phyloP scores from a whole-genome alignment of 2,329 filamentous ascomycete species.

The Stagonosporopsis vannaccii region DNA sequence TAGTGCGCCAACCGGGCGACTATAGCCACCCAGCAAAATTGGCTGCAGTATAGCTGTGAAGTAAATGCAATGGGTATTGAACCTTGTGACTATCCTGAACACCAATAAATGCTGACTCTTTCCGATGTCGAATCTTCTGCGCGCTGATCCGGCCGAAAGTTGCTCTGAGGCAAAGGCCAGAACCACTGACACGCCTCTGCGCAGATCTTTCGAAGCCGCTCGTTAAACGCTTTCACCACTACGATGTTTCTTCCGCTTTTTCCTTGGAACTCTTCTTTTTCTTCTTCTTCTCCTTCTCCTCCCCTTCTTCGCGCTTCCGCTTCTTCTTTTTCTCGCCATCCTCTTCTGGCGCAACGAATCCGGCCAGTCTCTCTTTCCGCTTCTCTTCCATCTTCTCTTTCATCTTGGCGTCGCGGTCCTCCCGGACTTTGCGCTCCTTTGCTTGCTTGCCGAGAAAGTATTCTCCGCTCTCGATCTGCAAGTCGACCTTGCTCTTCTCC shows the following conservation, averaged over 20 bases:
- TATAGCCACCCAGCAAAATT: neutral
- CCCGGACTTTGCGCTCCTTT: constrained; percentile 81
- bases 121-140: neutral
- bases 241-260: constrained; percentile 33
- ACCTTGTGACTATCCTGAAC: constrained; percentile 32
- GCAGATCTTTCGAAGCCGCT: neutral
- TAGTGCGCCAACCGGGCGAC: constrained; percentile 8
- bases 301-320: constrained; percentile 54
- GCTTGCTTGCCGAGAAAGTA: constrained; percentile 95
- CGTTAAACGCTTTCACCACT: neutral
- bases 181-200: neutral
- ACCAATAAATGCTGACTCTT: constrained; percentile 30
- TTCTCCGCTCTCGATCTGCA: constrained; percentile 97
- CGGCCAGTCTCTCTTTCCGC: constrained; percentile 81
- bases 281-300: constrained; percentile 52
- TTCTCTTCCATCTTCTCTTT: constrained; percentile 87
- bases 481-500: constrained; percentile 98
- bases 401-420: constrained; percentile 84
- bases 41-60: neutral
- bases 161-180: neutral
- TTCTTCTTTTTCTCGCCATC: constrained; percentile 61
- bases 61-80: constrained; percentile 30
- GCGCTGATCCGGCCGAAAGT: neutral
- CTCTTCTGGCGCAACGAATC: constrained; percentile 88
- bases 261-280: constrained; percentile 42